Percentiles rank a stretch among this genome's conserved stretches.
These are phyloP conservation scores for Diaporthe velutina DNA, from an alignment of 2,329 filamentous ascomycete species.

Conservation along the genomic window DNA sequence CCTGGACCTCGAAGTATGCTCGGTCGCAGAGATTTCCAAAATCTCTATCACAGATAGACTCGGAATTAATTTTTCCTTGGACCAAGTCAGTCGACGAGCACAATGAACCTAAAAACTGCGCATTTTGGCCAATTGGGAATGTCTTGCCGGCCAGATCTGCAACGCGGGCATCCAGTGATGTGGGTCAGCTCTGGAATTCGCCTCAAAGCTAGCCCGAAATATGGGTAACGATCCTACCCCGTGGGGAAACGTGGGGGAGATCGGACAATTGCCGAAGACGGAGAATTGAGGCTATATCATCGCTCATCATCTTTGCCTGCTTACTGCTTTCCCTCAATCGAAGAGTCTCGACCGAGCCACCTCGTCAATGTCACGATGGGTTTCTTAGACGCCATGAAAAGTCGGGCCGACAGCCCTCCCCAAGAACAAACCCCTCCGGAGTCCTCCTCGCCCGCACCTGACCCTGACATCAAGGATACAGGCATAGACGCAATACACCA, in stretches of 20 bases:
- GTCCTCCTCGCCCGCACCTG: not conserved
- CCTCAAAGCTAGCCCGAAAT: slow-evolving; percentile 32
- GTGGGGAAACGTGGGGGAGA: slow-evolving; percentile 13
- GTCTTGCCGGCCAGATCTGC: slow-evolving; percentile 23
- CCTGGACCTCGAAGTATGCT: not conserved
- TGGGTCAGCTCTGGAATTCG: slow-evolving; percentile 11
- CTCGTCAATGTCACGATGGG: not conserved
- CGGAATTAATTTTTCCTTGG: slow-evolving; percentile 6
- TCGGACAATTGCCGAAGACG: not conserved
- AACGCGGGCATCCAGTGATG: not conserved
- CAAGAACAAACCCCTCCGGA: not conserved
- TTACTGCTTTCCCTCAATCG: not conserved
- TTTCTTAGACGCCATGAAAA: not conserved
- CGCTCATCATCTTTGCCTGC: not conserved
- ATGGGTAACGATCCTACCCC: not conserved
- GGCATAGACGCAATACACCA: slow-evolving; percentile 17
- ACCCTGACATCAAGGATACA: slow-evolving; percentile 22
- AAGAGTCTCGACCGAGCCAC: not conserved
- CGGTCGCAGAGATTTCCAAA: not conserved
- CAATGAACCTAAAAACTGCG: not conserved
- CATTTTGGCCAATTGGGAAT: not conserved
- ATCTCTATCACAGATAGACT: not conserved
- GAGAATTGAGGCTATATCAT: not conserved
- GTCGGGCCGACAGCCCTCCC: not conserved
- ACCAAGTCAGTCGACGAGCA: not conserved